A percentile compares a stretch with the other conserved stretches of the same genome.
These are phyloP conservation scores for Golubevia sp. DNA, from an alignment of 1,284 basidiomycete species.

Conservation along the genomic window DNA sequence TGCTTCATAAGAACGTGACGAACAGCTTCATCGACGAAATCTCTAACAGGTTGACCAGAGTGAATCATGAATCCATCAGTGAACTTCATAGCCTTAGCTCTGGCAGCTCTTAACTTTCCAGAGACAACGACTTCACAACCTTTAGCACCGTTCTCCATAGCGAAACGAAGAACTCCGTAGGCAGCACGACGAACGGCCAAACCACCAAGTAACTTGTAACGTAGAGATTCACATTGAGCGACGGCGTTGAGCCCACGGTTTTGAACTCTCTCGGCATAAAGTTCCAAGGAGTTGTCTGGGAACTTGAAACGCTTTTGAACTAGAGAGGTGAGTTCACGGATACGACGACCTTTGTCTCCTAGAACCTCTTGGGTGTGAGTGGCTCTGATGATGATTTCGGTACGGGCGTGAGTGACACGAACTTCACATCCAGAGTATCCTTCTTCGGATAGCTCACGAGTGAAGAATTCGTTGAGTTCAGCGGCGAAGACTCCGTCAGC, in stretches of 20 bases:
- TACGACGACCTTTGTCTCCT: constrained; percentile 61
- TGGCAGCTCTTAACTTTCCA: constrained; percentile 61
- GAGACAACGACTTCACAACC: constrained; percentile 62
- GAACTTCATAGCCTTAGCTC: constrained; percentile 62
- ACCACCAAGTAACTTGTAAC: constrained; percentile 62
- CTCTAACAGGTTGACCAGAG: constrained; percentile 61
- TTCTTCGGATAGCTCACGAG: constrained; percentile 61
- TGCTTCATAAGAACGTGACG: constrained; percentile 62
- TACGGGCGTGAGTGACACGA: constrained; percentile 60
- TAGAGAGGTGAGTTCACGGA: constrained; percentile 60
- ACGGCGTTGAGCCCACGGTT: constrained; percentile 62
- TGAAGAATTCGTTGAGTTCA: constrained; percentile 62
- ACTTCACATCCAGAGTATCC: constrained; percentile 62
- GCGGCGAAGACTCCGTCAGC: constrained; percentile 62
- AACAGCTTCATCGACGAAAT: constrained; percentile 60
- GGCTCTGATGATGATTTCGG: constrained; percentile 62
- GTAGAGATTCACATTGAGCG: constrained; percentile 61
- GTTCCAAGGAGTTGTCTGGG: constrained; percentile 60
- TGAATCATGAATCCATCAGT: constrained; percentile 63
- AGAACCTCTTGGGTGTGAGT: constrained; percentile 62
- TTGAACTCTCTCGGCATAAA: constrained; percentile 62
- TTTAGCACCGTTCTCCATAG: constrained; percentile 62
- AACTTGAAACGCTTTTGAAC: constrained; percentile 62
- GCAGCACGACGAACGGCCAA: constrained; percentile 60
- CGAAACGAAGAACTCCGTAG: constrained; percentile 62